Percentiles rank a stretch among this genome's conserved stretches.
phyloP scores from a whole-genome alignment of 441 rosid genomes.

The Arabidopsis hybrid region DNA sequence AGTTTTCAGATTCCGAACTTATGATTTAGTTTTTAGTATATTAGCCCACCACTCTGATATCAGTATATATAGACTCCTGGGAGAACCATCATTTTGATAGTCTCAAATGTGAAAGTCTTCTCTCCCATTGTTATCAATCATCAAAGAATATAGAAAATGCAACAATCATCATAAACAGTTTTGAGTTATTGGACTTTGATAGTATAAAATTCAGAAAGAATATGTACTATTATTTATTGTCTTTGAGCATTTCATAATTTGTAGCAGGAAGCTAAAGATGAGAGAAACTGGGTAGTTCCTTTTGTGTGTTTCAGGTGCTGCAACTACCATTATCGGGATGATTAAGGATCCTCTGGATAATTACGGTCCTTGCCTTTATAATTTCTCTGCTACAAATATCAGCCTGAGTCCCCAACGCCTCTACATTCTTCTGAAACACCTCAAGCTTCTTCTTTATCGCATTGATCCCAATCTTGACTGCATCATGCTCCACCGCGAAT shows the following conservation, averaged over 20 bases:
- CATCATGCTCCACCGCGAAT: slow-evolving; percentile 57
- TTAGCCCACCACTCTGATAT: background rate
- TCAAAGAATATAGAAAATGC: slow-evolving; percentile 34
- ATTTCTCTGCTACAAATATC: slow-evolving; percentile 72
- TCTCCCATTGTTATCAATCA: slow-evolving; percentile 28
- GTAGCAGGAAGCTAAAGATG: slow-evolving; percentile 19
- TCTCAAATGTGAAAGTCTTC: slow-evolving; percentile 8
- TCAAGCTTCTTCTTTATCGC: slow-evolving; percentile 79
- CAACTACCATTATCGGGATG: slow-evolving; percentile 48
- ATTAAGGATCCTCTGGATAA: slow-evolving; percentile 81
- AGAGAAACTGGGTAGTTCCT: slow-evolving; percentile 1
- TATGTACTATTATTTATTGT: slow-evolving; percentile 18
- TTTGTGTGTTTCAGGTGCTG: slow-evolving; percentile 36
- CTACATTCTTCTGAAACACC: slow-evolving; percentile 69
- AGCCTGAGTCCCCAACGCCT: slow-evolving; percentile 71
- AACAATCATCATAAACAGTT: slow-evolving; percentile 26
- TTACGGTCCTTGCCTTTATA: slow-evolving; percentile 77
- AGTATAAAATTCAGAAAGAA: slow-evolving; percentile 28
- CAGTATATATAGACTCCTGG: background rate
- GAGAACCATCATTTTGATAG: slow-evolving; percentile 5
- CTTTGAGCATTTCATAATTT: slow-evolving; percentile 21
- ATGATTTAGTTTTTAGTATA: background rate
- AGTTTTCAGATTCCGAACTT: background rate
- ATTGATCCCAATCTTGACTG: slow-evolving; percentile 57
- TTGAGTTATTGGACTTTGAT: slow-evolving; percentile 12